These are phyloP conservation scores for Calonectria naviculata DNA, from an alignment of 2,329 filamentous ascomycete species.

Conservation along the genomic window DNA sequence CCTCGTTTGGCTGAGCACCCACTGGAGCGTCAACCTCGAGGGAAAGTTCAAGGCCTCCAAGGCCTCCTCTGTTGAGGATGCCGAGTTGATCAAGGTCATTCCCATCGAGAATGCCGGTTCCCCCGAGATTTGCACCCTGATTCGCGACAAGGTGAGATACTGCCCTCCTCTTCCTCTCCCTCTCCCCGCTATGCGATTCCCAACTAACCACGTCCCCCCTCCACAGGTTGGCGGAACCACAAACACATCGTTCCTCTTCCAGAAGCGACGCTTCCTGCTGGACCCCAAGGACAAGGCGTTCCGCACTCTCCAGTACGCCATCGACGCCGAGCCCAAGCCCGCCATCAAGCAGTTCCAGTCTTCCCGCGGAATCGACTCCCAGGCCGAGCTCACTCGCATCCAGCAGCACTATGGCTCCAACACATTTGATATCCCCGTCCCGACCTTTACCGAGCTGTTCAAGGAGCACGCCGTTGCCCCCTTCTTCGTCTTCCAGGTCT, in stretches of 20 bases:
- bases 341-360: slow-evolving; percentile 81
- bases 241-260: slow-evolving; percentile 91
- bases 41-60: slow-evolving; percentile 83
- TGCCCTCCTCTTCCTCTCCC: background rate
- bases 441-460: slow-evolving; percentile 95
- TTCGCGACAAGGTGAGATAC: slow-evolving; percentile 73
- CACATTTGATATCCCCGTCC: slow-evolving; percentile 97
- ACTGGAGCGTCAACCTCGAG: slow-evolving; percentile 94
- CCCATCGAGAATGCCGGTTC: slow-evolving; percentile 90
- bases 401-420: slow-evolving; percentile 96
- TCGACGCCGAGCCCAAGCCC: slow-evolving; percentile 89
- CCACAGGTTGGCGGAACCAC: slow-evolving; percentile 75
- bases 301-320: slow-evolving; percentile 81
- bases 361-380: slow-evolving; percentile 78
- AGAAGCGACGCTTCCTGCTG: slow-evolving; percentile 97
- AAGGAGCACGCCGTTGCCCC: slow-evolving; percentile 98
- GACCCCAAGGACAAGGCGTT: slow-evolving; percentile 79
- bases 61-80: slow-evolving; percentile 76
- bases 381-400: slow-evolving; percentile 81
- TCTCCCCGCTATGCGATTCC: slow-evolving; percentile 11
- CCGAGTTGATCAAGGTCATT: slow-evolving; percentile 90
- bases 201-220: slow-evolving; percentile 14
- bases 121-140: slow-evolving; percentile 86
- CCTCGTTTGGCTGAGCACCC: slow-evolving; percentile 92
- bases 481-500: slow-evolving; percentile 99